Conservation (phyloP, 78 protist species). For the Neovahlkampfia damariscottae region DNA sequence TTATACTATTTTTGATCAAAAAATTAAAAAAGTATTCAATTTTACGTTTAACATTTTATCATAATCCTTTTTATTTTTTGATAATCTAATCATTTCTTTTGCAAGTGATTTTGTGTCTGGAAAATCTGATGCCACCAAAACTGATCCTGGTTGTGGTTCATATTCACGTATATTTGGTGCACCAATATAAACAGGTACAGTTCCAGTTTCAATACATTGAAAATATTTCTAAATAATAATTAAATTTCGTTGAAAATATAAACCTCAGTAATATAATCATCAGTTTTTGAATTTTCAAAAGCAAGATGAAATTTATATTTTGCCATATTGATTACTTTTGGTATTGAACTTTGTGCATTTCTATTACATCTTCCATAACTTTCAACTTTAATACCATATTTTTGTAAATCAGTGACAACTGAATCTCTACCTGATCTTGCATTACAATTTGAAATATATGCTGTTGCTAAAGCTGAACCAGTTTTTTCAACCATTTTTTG, state of each 20-base stretch:
- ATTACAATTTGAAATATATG: background rate
- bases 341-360: too few relatives aligned
- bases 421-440: background rate
- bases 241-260: too few relatives aligned
- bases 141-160: background rate
- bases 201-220: background rate
- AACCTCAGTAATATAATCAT: too few relatives aligned
- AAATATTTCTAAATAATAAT: too few relatives aligned
- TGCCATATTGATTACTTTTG: too few relatives aligned
- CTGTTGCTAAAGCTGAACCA: background rate
- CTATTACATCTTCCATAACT: background rate
- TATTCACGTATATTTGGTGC: conserved; percentile 22
- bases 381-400: background rate
- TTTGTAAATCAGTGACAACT: background rate
- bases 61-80: too few relatives aligned
- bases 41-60: too few relatives aligned
- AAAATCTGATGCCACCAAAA: background rate
- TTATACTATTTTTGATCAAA: too few relatives aligned
- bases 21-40: too few relatives aligned
- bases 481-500: background rate
- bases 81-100: too few relatives aligned
- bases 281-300: too few relatives aligned
- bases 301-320: too few relatives aligned
- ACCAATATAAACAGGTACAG: conserved; percentile 22
- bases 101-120: background rate